A percentile compares a stretch with the other conserved stretches of the same genome.
Conservation (phyloP, 2,329 filamentous ascomycete species). For the Gliomastix tumulicola region DNA sequence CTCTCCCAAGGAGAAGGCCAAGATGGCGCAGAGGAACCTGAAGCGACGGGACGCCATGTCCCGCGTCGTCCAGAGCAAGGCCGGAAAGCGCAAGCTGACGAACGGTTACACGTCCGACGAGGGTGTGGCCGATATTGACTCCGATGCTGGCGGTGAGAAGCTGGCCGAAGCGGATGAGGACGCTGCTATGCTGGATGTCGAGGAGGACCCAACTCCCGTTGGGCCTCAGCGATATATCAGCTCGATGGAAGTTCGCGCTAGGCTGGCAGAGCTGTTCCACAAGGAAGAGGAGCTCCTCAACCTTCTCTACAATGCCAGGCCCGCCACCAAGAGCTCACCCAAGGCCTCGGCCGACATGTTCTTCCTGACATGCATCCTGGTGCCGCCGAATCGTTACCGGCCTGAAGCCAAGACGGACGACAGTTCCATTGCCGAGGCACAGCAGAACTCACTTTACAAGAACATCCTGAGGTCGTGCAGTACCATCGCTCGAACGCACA, state of each 20-base stretch:
- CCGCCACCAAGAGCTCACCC: slow-evolving; percentile 46
- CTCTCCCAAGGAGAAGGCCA: slow-evolving; percentile 64
- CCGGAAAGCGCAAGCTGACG: slow-evolving; percentile 28
- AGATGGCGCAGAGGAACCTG: slow-evolving; percentile 65
- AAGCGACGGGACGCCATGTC: slow-evolving; percentile 65
- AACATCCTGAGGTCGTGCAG: slow-evolving; percentile 72
- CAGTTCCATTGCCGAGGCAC: slow-evolving; percentile 76
- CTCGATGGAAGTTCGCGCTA: slow-evolving; percentile 74
- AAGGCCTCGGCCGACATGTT: slow-evolving; percentile 81
- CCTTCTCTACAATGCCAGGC: slow-evolving; percentile 77
- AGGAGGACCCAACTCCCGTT: slow-evolving; percentile 8
- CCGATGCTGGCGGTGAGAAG: slow-evolving; percentile 12
- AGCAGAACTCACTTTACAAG: slow-evolving; percentile 85
- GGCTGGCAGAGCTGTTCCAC: slow-evolving; percentile 73
- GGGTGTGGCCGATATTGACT: slow-evolving; percentile 59
- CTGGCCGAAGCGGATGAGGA: slow-evolving; percentile 11
- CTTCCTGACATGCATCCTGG: slow-evolving; percentile 78
- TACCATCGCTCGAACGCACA: slow-evolving; percentile 64
- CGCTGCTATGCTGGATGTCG: slow-evolving; percentile 22
- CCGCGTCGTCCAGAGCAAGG: slow-evolving; percentile 18
- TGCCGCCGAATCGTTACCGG: slow-evolving; percentile 87
- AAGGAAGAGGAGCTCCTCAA: slow-evolving; percentile 79
- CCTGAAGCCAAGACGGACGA: slow-evolving; percentile 79
- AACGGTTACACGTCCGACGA: slow-evolving; percentile 53
- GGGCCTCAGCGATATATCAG: slow-evolving; percentile 67